Base-by-base conservation (phyloP, 805 yeast genomes). In the Suhomyces sp. region DNA sequence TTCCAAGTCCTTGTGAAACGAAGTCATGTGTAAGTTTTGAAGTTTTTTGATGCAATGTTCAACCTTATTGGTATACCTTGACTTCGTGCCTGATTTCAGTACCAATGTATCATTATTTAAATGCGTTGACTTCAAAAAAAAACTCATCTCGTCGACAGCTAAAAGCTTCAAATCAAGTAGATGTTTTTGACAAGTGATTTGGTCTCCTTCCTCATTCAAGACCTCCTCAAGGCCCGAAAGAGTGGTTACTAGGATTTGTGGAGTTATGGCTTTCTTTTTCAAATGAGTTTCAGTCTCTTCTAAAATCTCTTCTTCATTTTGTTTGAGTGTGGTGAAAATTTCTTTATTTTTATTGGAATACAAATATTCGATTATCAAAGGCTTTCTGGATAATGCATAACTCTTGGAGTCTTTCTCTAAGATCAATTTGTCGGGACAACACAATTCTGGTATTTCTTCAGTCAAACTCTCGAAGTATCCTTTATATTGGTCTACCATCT, bases 131-230 rank as follows among this genome's bases (percentile, higher is more conserved):
- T 46, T 44, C 3, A 49, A 15, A 16, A 47, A 40, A 19, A 41
- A 29, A 24, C 50, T 55, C 13, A 47, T 28, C 8, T 53, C 56
- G 37, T 58, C 64, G 1, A 56, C 53, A 0, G 52, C 54, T 8
- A 58, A 6, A n/a, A 48, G 38, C 22, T 40, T 38, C 11, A 48
- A 35, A 12, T 43, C 38, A 7, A 25, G 20, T 13, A 53, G 34
- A 25, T 36, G 25, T 16, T 19, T 27, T 17, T 28, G 14, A 23
- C 10, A 10, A 20, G 23, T 14, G 31, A 6, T 16, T 21, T 18
- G 19, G n/a, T 16, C 16, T 10, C 35, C 39, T n/a, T 23, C 21
- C 4, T 34, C 38, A 4, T 26, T 23, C 25, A 43, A 13, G 3
- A 47, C 38, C 9, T 41, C 31, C n/a, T 23, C 31, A 4, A 51